phyloP scores from a whole-genome alignment of 352 stramenopile genomes.

The Phytophthora cajani region DNA sequence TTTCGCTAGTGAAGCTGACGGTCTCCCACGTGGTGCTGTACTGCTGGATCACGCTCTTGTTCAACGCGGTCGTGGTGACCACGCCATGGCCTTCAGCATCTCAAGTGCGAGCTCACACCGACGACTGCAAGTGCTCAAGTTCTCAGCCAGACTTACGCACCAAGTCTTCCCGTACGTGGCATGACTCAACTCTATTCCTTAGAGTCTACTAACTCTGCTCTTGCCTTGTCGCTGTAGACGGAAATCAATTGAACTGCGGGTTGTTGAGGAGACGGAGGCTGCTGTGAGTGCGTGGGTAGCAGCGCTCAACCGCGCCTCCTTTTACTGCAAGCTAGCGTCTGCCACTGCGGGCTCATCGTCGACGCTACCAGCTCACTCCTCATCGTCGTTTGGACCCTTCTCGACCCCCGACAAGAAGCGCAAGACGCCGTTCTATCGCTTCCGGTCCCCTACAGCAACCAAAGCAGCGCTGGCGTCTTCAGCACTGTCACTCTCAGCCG shows the following conservation, averaged over 20 bases:
- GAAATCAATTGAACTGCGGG: slow-evolving; percentile 71
- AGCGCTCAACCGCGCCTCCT: slow-evolving; percentile 73
- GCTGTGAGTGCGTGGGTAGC: slow-evolving; percentile 62
- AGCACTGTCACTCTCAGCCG: slow-evolving; percentile 22
- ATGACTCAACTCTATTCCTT: not conserved
- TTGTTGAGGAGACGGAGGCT: slow-evolving; percentile 64
- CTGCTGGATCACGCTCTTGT: slow-evolving; percentile 76
- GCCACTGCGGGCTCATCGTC: slow-evolving; percentile 28
- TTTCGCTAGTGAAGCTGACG: slow-evolving; percentile 76
- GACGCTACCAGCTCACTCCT: slow-evolving; percentile 45
- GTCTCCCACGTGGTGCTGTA: slow-evolving; percentile 74
- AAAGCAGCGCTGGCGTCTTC: slow-evolving; percentile 48
- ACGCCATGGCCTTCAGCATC: slow-evolving; percentile 75
- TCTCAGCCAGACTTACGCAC: slow-evolving; percentile 69
- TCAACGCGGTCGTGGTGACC: slow-evolving; percentile 61
- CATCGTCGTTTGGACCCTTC: slow-evolving; percentile 41
- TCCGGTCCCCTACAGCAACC: slow-evolving; percentile 51
- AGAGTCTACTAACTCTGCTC: not conserved
- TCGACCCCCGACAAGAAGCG: slow-evolving; percentile 41
- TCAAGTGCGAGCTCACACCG: slow-evolving; percentile 64
- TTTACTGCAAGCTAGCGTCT: slow-evolving; percentile 66
- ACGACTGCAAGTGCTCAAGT: slow-evolving; percentile 76
- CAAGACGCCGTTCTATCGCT: slow-evolving; percentile 61
- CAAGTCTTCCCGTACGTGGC: slow-evolving; percentile 61
- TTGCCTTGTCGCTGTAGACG: slow-evolving; percentile 31